Conservation (phyloP, 2,329 filamentous ascomycete genomes). For the Chaetomiaceae sp. region DNA sequence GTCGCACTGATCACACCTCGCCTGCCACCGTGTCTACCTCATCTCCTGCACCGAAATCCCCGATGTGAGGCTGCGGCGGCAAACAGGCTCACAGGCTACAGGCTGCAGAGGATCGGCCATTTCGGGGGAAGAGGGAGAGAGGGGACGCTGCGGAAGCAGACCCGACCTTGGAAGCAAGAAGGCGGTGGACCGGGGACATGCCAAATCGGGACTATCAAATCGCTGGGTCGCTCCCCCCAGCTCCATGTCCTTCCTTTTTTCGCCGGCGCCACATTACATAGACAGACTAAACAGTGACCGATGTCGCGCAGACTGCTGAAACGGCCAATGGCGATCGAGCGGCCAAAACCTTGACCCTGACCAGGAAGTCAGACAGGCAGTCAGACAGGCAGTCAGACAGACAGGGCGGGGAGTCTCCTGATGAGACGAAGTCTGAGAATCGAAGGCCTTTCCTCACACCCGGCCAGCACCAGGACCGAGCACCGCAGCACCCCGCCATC, state of each 20-base stretch:
- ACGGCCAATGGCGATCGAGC: slow-evolving; percentile 7
- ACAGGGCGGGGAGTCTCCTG: no score
- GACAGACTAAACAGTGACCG: neutral
- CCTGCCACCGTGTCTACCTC: neutral
- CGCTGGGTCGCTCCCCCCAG: neutral
- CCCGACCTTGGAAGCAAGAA: neutral
- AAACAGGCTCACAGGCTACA: no score
- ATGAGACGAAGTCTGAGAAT: no score
- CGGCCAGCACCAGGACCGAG: neutral
- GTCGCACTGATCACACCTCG: slow-evolving; percentile 6
- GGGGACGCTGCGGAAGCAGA: neutral
- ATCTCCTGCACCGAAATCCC: no score
- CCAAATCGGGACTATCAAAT: slow-evolving; percentile 3
- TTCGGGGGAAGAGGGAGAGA: neutral
- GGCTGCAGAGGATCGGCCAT: neutral
- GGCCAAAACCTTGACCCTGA: neutral
- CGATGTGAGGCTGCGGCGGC: neutral
- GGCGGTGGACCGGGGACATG: neutral
- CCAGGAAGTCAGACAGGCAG: no score
- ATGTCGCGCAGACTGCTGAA: slow-evolving; percentile 17
- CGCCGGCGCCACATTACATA: slow-evolving; percentile 10
- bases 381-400: no score
- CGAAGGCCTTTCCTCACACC: no score
- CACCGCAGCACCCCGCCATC: neutral
- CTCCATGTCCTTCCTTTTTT: slow-evolving; percentile 11